Percentiles rank a stretch among this genome's conserved stretches.
Conservation (phyloP, 495 filamentous ascomycete species). For the Podospora pseudoanserina region DNA sequence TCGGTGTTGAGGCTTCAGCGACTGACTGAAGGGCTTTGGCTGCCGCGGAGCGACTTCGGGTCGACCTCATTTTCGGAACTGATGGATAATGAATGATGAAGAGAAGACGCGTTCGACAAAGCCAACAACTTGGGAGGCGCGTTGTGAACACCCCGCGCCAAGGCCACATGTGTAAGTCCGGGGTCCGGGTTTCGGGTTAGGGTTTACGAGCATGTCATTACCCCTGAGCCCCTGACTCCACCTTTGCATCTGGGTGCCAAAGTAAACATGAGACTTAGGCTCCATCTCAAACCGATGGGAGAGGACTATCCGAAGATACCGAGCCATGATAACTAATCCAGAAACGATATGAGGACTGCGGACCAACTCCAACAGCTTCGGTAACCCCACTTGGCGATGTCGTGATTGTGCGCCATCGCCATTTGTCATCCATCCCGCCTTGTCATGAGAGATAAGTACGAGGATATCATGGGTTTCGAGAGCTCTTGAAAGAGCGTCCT, state of each 20-base stretch:
- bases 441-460: background rate
- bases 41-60: background rate
- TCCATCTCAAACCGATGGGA: background rate
- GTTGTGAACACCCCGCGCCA: no score
- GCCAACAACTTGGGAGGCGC: no score
- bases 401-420: conserved; percentile 7
- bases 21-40: background rate
- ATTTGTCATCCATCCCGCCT: conserved; percentile 7
- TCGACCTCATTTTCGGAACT: background rate
- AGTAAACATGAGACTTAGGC: background rate
- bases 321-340: background rate
- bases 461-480: background rate
- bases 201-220: background rate
- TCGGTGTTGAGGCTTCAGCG: background rate
- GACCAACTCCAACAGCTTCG: background rate
- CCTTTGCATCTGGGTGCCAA: background rate
- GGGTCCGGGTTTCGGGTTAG: no score
- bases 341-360: background rate
- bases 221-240: background rate
- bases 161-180: no score
- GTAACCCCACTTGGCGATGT: conserved; percentile 4
- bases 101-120: background rate
- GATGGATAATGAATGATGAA: background rate
- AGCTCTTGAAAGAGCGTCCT: background rate
- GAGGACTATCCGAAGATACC: background rate